phyloP scores from a whole-genome alignment of 371 early-diverging fungal genomes.

The Saksenaea oblongispora region DNA sequence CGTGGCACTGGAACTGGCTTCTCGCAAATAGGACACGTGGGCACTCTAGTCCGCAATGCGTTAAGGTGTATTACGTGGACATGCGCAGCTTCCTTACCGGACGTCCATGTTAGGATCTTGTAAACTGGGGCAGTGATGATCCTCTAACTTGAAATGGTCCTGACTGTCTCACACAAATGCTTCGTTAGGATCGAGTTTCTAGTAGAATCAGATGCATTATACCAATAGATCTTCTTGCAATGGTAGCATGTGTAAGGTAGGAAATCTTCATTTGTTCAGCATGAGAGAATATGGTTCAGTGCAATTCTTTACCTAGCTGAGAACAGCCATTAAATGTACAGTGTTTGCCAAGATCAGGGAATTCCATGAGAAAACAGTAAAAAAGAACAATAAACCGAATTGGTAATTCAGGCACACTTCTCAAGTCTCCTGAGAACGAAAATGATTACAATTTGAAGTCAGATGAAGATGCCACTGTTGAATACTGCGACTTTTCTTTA shows the following conservation, averaged over 20 bases:
- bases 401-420: neutral
- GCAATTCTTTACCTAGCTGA: slow-evolving; percentile 34
- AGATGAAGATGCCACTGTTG: too few species aligned
- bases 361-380: slow-evolving; percentile 41
- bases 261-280: slow-evolving; percentile 40
- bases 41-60: slow-evolving; percentile 36
- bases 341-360: slow-evolving; percentile 57
- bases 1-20: slow-evolving; percentile 65
- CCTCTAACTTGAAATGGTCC: slow-evolving; percentile 63
- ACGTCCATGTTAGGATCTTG: slow-evolving; percentile 50
- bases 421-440: too few species aligned
- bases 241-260: slow-evolving; percentile 59
- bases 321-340: slow-evolving; percentile 51
- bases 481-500: too few species aligned
- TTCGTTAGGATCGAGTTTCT: neutral
- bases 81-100: slow-evolving; percentile 23
- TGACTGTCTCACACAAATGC: slow-evolving; percentile 31
- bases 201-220: neutral
- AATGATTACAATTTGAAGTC: too few species aligned
- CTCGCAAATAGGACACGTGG: slow-evolving; percentile 65
- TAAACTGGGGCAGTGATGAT: slow-evolving; percentile 52
- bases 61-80: neutral
- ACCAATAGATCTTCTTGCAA: slow-evolving; percentile 61
- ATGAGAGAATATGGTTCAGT: neutral
- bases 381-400: neutral